Evolutionary conservation across 306 rosid species (phyloP).

Genomic region (Citrullus amarus): DNA sequence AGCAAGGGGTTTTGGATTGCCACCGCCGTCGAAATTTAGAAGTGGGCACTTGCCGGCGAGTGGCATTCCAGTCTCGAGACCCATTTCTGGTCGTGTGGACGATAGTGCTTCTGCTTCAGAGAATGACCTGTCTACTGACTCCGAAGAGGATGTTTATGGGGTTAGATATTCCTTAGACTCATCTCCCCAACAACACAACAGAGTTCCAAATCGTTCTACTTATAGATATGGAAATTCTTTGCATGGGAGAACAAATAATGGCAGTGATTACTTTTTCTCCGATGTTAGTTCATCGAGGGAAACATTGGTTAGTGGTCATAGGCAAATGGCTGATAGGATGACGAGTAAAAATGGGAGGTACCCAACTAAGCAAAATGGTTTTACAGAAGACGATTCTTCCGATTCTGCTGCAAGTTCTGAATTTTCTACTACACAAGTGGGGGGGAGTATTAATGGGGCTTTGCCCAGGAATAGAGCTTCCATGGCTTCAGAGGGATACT

Average conservation of each 20-base stretch:
- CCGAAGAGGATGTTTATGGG: conserved; percentile 61
- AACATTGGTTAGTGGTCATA: conserved; percentile 40
- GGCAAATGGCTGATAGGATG: conserved; percentile 23
- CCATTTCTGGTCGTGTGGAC: conserved; percentile 23
- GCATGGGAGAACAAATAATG: conserved; percentile 30
- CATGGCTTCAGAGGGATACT: conserved; percentile 56
- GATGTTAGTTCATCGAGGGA: conserved; percentile 94
- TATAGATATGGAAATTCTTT: conserved; percentile 27
- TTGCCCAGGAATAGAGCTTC: conserved; percentile 36
- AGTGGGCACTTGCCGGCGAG: conserved; percentile 75
- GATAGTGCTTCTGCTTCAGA: conserved; percentile 60
- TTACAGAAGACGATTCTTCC: conserved; percentile 68
- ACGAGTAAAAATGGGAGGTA: conserved; percentile 24
- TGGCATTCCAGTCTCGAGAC: conserved; percentile 40
- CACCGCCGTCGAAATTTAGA: conserved; percentile 76
- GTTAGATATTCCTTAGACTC: conserved; percentile 75
- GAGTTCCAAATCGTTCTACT: conserved; percentile 29
- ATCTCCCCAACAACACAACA: conserved; percentile 56
- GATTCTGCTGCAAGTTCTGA: conserved; percentile 92
- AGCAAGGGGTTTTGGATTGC: conserved; percentile 63
- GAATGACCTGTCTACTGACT: conserved; percentile 44
- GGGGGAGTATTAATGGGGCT: conserved; percentile 67
- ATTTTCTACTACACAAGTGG: conserved; percentile 69
- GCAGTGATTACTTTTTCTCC: conserved; percentile 57
- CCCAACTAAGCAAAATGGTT: conserved; percentile 39